Conservation (phyloP, 1,284 basidiomycete genomes). For the Austroboletus rostrupii region DNA sequence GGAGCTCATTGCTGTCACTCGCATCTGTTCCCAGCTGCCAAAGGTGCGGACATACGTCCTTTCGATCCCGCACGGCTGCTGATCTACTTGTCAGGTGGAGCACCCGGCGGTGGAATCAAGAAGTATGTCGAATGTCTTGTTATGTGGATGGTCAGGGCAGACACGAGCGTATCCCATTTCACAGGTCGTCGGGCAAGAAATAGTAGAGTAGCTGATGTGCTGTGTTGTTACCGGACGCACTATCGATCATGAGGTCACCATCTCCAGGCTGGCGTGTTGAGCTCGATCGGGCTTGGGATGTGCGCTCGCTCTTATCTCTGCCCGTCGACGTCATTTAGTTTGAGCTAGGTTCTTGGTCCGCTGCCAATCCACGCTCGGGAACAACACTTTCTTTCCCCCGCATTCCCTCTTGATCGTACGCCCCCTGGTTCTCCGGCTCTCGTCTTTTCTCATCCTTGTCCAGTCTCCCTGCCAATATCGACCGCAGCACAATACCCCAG, state of each 20-base stretch:
- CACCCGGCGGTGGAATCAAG: constrained; percentile 75
- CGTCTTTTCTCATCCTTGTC: not conserved
- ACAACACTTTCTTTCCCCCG: constrained; percentile 72
- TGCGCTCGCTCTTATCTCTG: constrained; percentile 9
- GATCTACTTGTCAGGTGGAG: constrained; percentile 45
- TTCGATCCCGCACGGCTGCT: not conserved
- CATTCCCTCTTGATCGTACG: constrained; percentile 65
- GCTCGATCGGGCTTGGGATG: constrained; percentile 26
- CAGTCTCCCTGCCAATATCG: constrained; percentile 22
- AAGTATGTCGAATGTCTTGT: constrained; percentile 49
- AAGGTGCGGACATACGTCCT: constrained; percentile 45
- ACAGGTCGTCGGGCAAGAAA: constrained; percentile 1
- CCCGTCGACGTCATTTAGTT: not conserved
- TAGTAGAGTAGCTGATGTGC: not conserved
- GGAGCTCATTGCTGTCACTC: not conserved
- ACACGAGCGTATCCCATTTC: constrained; percentile 37
- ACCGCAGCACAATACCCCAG: constrained; percentile 50
- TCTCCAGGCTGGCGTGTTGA: constrained; percentile 21
- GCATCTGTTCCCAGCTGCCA: constrained; percentile 42
- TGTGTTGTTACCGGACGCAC: not conserved
- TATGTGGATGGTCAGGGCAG: constrained; percentile 49
- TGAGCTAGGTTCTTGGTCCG: constrained; percentile 64
- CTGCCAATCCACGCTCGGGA: constrained; percentile 80
- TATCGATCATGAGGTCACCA: not conserved
- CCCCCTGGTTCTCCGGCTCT: constrained; percentile 5